Evolutionary conservation across 495 filamentous ascomycete genomes (phyloP), one percentile per base, ranked within the genome.

Genomic region (Margaritispora aquatica): DNA sequence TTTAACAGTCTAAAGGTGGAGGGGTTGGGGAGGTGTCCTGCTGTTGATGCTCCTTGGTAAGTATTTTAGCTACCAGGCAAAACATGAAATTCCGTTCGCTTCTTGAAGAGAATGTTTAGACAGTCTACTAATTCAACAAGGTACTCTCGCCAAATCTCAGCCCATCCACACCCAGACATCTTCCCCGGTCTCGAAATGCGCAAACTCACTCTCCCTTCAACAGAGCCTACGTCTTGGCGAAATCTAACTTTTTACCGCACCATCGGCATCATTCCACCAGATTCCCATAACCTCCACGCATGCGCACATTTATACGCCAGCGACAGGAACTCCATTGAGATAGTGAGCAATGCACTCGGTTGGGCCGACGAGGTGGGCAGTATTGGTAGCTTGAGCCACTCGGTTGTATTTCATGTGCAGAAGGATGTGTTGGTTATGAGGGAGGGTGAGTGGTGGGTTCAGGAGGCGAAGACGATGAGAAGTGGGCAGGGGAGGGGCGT

Each of bases 271-370:
- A 60, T 78, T 0, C 69, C 74, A 1, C 48, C 48, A 1, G 36
- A 26, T 15, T 68, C 74, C 20, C 69, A 70, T 47, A 86, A 87
- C 58, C 73, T 83, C 10, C 85, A 88, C 67, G 77, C 84, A 3
- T 77, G 78, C 58, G 79, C 80, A 17, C 87, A 89, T 67, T 80
- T 87, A 51, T 89, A 84, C 69, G 79, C 83, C 1, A 80, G 78
- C 26, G 87, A 90, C 64, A 78, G 83, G 41, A 90, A 90, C 66
- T 86, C 84, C 0, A 68, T 89, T 55, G 74, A 87, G 63, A 73
- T 88, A 69, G 74, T 84, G 31, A 74, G 77, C 2, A 83, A 88
- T 36, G 78, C 86, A 5, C 60, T 86, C 8, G 81, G 80, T 0
- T 77, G 83, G 31, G 80, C 77, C 2, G 67, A 73, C 57, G 74